Conservation (phyloP, 306 rosid species). For the Betula pendula region DNA sequence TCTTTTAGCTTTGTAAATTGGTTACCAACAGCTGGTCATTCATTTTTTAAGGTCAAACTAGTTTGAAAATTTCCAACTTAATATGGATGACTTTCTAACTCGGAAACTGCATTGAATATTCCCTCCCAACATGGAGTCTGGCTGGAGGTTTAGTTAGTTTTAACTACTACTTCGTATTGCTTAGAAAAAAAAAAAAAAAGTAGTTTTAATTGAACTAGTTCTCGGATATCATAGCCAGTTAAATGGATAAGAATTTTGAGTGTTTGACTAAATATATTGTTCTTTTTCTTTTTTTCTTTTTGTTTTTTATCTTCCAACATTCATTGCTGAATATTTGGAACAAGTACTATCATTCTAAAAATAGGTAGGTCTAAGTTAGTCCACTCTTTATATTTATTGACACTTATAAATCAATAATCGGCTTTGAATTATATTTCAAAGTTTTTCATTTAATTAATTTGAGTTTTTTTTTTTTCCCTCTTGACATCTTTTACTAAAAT, state of each 20-base stretch:
- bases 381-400: no score
- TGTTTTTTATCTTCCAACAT: neutral
- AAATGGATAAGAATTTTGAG: no score
- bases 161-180: neutral
- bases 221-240: neutral
- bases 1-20: neutral
- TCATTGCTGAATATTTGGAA: no score
- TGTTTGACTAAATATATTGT: no score
- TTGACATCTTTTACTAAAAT: no score
- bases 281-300: neutral
- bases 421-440: neutral
- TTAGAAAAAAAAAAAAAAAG: no score
- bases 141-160: neutral
- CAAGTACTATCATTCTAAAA: no score
- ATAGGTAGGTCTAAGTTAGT: no score
- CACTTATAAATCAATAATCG: no score
- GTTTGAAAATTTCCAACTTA: neutral
- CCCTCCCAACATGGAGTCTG: neutral
- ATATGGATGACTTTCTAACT: neutral
- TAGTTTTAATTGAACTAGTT: neutral
- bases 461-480: neutral
- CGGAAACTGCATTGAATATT: neutral
- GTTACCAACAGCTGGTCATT: neutral
- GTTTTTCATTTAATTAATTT: neutral
- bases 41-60: neutral